Conservation (phyloP, 805 yeast species). For the Ogataea siamensis region DNA sequence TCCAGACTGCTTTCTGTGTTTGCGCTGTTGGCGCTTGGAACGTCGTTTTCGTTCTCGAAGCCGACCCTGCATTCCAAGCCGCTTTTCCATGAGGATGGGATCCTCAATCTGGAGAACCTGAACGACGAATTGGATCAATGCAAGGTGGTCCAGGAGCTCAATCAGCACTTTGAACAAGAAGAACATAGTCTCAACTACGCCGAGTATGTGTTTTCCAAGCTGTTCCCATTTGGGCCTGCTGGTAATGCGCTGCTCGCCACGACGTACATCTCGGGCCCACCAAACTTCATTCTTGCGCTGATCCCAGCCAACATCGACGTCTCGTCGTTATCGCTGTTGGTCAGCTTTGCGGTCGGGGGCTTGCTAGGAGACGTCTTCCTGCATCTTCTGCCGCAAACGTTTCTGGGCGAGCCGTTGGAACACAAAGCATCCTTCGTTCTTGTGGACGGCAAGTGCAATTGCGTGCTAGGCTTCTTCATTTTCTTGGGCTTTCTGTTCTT, state of each 20-base stretch:
- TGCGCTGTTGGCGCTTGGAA: slow-evolving; percentile 2
- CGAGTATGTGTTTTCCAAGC: slow-evolving; percentile 39
- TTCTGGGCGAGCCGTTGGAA: slow-evolving; percentile 48
- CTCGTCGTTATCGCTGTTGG: slow-evolving; percentile 48
- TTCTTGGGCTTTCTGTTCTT: slow-evolving; percentile 61
- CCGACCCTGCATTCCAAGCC: slow-evolving; percentile 5
- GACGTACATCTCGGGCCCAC: slow-evolving; percentile 61
- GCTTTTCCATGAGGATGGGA: slow-evolving; percentile 40
- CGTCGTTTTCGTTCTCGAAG: slow-evolving; percentile 3
- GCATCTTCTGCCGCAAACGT: slow-evolving; percentile 70
- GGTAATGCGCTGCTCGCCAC: slow-evolving; percentile 65
- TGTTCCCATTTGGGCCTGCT: slow-evolving; percentile 56
- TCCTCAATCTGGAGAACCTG: slow-evolving; percentile 39
- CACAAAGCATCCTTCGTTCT: slow-evolving; percentile 44
- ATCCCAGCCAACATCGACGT: slow-evolving; percentile 58
- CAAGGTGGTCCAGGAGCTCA: slow-evolving; percentile 40
- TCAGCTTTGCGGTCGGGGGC: slow-evolving; percentile 76
- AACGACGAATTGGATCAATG: slow-evolving; percentile 34
- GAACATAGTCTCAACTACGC: slow-evolving; percentile 28
- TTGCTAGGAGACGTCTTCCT: slow-evolving; percentile 71
- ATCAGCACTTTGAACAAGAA: slow-evolving; percentile 18
- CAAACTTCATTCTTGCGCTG: slow-evolving; percentile 53
- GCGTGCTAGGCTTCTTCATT: slow-evolving; percentile 51
- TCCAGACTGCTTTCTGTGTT: slow-evolving; percentile 3
- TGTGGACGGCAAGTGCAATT: slow-evolving; percentile 50